Percentiles rank a stretch among this genome's conserved stretches.
Evolutionary conservation across 1,284 basidiomycete genomes (phyloP).

Genomic region (Jaminaea rosea): DNA sequence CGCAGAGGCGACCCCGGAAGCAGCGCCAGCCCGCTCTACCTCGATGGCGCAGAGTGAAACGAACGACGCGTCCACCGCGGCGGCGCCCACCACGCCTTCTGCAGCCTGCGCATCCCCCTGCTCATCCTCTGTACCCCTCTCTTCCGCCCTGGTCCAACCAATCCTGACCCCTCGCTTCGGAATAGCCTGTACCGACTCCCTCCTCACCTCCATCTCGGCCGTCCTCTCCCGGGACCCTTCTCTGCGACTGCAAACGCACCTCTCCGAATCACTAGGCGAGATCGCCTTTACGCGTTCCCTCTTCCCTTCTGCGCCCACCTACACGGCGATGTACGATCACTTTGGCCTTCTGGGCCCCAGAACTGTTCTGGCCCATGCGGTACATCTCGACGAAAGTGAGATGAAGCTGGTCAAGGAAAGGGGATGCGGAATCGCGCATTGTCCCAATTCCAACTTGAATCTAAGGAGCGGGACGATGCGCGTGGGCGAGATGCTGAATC

Average conservation of each 20-base stretch:
- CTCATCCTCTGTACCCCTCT: conserved; percentile 10
- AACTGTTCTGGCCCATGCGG: conserved; percentile 83
- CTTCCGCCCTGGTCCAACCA: conserved; percentile 61
- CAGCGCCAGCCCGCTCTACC: conserved; percentile 16
- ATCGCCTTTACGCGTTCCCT: conserved; percentile 60
- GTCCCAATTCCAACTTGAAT: conserved; percentile 80
- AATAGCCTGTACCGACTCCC: conserved; percentile 72
- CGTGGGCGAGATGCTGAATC: conserved; percentile 69
- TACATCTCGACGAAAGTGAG: conserved; percentile 66
- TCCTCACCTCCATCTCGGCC: conserved; percentile 60
- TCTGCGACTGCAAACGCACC: conserved; percentile 81
- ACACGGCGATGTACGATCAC: conserved; percentile 64
- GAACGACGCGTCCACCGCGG: conserved; percentile 6
- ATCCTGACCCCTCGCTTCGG: conserved; percentile 91
- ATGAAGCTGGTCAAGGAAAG: conserved; percentile 61
- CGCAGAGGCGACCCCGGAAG: conserved; percentile 16
- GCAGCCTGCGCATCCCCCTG: too few species aligned
- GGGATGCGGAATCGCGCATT: conserved; percentile 76
- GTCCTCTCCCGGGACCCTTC: conserved; percentile 48
- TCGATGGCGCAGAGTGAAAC: conserved; percentile 19
- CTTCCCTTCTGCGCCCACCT: conserved; percentile 52
- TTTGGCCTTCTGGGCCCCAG: conserved; percentile 66
- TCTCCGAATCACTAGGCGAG: conserved; percentile 75
- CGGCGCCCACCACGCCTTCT: too few species aligned
- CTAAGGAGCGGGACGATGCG: conserved; percentile 71